These are phyloP conservation scores for Jasminum sambac DNA, from an alignment of 257 asterid species.

Conservation along the genomic window DNA sequence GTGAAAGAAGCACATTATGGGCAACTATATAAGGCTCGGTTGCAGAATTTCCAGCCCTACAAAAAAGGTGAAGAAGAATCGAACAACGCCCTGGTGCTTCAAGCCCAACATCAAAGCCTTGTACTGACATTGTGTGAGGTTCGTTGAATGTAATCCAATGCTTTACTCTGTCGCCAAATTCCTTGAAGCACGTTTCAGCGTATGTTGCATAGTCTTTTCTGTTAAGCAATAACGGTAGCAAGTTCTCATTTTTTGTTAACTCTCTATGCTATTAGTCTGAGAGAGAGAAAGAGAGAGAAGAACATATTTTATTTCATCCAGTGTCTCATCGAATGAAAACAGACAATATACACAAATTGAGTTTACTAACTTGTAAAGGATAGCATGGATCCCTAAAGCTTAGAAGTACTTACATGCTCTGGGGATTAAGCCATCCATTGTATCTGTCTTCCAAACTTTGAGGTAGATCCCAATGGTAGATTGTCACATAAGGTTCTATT, in stretches of 20 bases:
- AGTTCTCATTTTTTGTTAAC: neutral
- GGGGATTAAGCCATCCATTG: slow-evolving; percentile 67
- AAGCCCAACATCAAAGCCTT: slow-evolving; percentile 77
- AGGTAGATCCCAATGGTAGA: slow-evolving; percentile 96
- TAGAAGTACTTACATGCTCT: slow-evolving; percentile 48
- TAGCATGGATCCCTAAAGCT: too few species aligned
- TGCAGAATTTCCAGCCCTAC: slow-evolving; percentile 76
- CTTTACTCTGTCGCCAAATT: slow-evolving; percentile 87
- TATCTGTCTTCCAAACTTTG: slow-evolving; percentile 72
- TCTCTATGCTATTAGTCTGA: neutral
- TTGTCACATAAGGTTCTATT: slow-evolving; percentile 78
- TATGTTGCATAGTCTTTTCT: slow-evolving; percentile 67
- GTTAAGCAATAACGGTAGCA: slow-evolving; percentile 9
- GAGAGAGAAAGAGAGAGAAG: neutral
- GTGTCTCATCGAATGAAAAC: too few species aligned
- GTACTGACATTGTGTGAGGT: slow-evolving; percentile 71
- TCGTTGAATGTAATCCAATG: slow-evolving; percentile 93
- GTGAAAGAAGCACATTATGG: slow-evolving; percentile 70
- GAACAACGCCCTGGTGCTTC: slow-evolving; percentile 82
- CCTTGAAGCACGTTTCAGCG: slow-evolving; percentile 81
- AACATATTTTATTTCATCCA: too few species aligned
- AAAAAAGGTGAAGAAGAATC: slow-evolving; percentile 46
- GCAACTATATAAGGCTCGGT: slow-evolving; percentile 77
- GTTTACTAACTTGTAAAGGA: too few species aligned
- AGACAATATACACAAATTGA: too few species aligned